Evolutionary conservation across 208 protist species (phyloP).

Genomic region (Crithidia sp.): DNA sequence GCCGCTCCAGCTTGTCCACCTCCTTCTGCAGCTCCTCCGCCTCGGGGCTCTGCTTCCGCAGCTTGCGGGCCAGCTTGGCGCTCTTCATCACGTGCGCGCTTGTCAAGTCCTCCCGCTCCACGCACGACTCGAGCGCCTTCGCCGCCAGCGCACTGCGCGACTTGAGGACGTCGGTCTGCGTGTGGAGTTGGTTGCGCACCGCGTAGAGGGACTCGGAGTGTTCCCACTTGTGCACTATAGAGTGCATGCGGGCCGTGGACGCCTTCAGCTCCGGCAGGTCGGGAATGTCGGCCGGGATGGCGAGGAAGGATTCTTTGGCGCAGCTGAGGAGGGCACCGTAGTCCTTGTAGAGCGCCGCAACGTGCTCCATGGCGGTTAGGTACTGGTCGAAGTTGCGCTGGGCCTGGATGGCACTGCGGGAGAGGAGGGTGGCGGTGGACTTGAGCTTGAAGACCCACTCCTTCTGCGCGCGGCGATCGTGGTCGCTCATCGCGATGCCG

Average conservation of each 20-base stretch:
- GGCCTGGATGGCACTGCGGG: constrained; percentile 16
- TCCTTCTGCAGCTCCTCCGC: constrained; percentile 16
- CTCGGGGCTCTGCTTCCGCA: constrained; percentile 10
- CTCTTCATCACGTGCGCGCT: background rate
- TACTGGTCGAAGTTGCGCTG: constrained; percentile 24
- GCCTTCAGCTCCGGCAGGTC: constrained; percentile 3
- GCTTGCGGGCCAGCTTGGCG: background rate
- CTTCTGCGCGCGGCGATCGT: constrained; percentile 8
- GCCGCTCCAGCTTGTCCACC: constrained; percentile 2
- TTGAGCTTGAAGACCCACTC: constrained; percentile 17
- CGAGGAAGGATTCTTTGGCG: background rate
- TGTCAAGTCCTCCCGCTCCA: constrained; percentile 6
- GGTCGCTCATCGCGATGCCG: background rate
- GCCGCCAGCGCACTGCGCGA: constrained; percentile 1
- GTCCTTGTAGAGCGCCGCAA: constrained; percentile 17
- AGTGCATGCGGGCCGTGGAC: constrained; percentile 2
- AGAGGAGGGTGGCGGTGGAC: background rate
- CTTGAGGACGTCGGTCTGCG: constrained; percentile 14
- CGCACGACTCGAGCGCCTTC: constrained; percentile 9
- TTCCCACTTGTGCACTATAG: constrained; percentile 11
- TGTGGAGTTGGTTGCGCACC: constrained; percentile 12
- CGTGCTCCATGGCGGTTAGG: constrained; percentile 21
- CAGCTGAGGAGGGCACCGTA: constrained; percentile 17
- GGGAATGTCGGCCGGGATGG: background rate
- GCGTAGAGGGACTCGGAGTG: constrained; percentile 16